phyloP scores from a whole-genome alignment of 306 rosid genomes.

The Cotoneaster glaucophyllus region DNA sequence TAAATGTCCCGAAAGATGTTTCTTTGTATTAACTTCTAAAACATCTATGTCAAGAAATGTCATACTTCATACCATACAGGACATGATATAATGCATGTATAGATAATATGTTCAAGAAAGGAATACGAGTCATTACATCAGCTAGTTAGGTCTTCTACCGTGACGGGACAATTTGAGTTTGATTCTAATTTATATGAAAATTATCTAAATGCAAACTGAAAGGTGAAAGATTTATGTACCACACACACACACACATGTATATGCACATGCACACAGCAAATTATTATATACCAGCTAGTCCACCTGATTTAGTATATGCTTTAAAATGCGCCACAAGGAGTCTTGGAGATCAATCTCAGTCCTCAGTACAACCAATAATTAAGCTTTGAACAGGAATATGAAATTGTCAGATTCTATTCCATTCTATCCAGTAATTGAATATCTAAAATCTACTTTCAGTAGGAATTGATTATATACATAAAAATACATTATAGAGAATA shows the following conservation, averaged over 20 bases:
- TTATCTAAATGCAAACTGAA: not conserved
- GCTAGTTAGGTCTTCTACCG: not conserved
- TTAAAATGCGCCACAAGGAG: not conserved
- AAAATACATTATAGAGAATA: no score
- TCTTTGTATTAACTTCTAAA: not conserved
- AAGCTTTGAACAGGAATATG: constrained; percentile 9
- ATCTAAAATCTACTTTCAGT: constrained; percentile 13
- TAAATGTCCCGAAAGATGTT: not conserved
- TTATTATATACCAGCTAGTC: not conserved
- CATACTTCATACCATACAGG: not conserved
- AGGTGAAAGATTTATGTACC: not conserved
- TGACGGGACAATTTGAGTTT: not conserved
- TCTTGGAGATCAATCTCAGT: not conserved
- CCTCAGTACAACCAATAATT: not conserved
- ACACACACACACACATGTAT: not conserved
- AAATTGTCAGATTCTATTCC: constrained; percentile 34
- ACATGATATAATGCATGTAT: not conserved
- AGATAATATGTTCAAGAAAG: not conserved
- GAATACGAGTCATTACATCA: not conserved
- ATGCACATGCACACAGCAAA: not conserved
- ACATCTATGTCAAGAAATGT: not conserved
- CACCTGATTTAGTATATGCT: not conserved
- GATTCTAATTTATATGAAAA: not conserved
- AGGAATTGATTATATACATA: constrained; percentile 19
- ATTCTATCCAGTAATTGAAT: constrained; percentile 29